A percentile compares a stretch with the other conserved stretches of the same genome.
Evolutionary conservation across 2,329 filamentous ascomycete species (phyloP).

Genomic region (Penicillium sp.): DNA sequence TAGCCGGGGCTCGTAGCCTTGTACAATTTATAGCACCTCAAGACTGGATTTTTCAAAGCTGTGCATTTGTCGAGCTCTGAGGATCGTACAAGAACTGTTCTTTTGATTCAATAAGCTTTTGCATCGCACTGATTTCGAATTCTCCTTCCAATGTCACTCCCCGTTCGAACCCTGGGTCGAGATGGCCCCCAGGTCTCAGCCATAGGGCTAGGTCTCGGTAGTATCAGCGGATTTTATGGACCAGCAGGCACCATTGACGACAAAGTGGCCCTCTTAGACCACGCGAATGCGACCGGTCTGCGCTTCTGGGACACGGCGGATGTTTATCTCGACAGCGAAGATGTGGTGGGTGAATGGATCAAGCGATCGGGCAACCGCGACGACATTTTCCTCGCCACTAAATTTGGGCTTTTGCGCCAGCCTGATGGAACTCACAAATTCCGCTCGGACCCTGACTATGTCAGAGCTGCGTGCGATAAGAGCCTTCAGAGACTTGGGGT

Average conservation of each 20-base stretch:
- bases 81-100: accelerated
- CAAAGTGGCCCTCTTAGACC: slow-evolving; percentile 23
- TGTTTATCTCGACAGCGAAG: slow-evolving; percentile 30
- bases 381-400: slow-evolving; percentile 43
- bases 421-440: neutral
- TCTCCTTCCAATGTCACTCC: slow-evolving; percentile 35
- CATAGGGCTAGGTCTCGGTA: slow-evolving; percentile 23
- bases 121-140: neutral
- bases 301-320: slow-evolving; percentile 35
- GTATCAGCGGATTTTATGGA: slow-evolving; percentile 17
- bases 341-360: slow-evolving; percentile 39
- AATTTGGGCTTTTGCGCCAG: slow-evolving; percentile 31
- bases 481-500: slow-evolving; percentile 39
- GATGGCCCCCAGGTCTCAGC: slow-evolving; percentile 18
- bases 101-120: neutral
- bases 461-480: slow-evolving; percentile 34
- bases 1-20: neutral
- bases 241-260: slow-evolving; percentile 8
- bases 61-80: no score
- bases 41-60: no score
- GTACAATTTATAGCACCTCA: neutral
- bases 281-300: slow-evolving; percentile 27
- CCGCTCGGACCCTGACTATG: neutral
- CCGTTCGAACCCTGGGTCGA: slow-evolving; percentile 10
- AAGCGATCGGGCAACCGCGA: slow-evolving; percentile 36